A percentile compares a stretch with the other conserved stretches of the same genome.
Evolutionary conservation across 2,329 filamentous ascomycete genomes (phyloP).

Genomic region (Xylariaceae sp.): DNA sequence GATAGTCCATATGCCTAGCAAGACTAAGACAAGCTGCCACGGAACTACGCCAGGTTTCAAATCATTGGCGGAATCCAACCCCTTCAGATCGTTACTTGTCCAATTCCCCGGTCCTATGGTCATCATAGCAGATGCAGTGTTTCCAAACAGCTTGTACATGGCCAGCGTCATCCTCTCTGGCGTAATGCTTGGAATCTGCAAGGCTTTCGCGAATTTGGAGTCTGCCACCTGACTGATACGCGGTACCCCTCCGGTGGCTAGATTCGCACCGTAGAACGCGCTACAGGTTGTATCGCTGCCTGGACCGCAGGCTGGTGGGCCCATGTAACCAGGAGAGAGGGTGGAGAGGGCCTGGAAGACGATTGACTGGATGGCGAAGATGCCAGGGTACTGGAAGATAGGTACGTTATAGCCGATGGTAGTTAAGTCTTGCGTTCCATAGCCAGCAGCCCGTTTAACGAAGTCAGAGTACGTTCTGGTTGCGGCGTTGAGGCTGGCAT

Average conservation of each 20-base stretch:
- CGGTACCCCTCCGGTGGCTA: constrained; percentile 10
- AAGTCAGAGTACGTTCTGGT: constrained; percentile 7
- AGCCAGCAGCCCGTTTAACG: background rate
- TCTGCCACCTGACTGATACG: too few relatives aligned
- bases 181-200: constrained; percentile 6
- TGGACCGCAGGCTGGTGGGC: background rate
- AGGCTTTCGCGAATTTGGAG: background rate
- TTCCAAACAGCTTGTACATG: constrained; percentile 13
- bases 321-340: background rate
- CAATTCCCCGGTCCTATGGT: constrained; percentile 8
- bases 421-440: background rate
- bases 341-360: constrained; percentile 10
- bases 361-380: constrained; percentile 2
- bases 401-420: background rate
- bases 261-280: constrained; percentile 7
- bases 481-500: background rate
- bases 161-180: constrained; percentile 12
- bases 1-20: constrained; percentile 7
- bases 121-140: constrained; percentile 9
- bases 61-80: constrained; percentile 6
- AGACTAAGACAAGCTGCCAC: background rate
- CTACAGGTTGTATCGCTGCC: constrained; percentile 4
- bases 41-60: constrained; percentile 1
- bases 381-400: background rate
- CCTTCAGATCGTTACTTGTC: background rate